Percentiles rank a stretch among this genome's conserved stretches.
Evolutionary conservation across 2,329 filamentous ascomycete species (phyloP).

Genomic region (Sclerotinia trifoliorum): DNA sequence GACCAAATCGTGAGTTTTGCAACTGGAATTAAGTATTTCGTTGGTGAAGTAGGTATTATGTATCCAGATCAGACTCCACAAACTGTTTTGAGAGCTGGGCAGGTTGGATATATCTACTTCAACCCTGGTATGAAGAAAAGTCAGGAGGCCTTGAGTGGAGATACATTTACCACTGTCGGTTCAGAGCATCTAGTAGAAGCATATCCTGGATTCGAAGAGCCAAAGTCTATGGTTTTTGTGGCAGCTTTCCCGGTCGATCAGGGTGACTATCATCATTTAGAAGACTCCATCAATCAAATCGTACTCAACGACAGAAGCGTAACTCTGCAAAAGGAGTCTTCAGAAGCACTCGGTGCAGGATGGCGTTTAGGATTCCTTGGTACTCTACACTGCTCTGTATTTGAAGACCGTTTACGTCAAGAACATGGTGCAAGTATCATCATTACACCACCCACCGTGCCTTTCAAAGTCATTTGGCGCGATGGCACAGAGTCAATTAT

Average conservation of each 20-base stretch:
- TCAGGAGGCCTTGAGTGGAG: slow-evolving; percentile 92
- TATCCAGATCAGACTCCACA: slow-evolving; percentile 86
- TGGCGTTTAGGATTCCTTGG: slow-evolving; percentile 94
- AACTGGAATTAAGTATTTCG: slow-evolving; percentile 84
- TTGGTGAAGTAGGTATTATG: slow-evolving; percentile 96
- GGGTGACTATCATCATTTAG: slow-evolving; percentile 77
- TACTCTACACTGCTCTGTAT: slow-evolving; percentile 98
- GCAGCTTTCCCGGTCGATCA: slow-evolving; percentile 94
- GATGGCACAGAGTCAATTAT: slow-evolving; percentile 77
- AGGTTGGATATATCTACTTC: slow-evolving; percentile 95
- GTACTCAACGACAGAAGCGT: slow-evolving; percentile 94
- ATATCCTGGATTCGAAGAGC: slow-evolving; percentile 91
- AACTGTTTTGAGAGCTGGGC: slow-evolving; percentile 76
- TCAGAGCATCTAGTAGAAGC: slow-evolving; percentile 73
- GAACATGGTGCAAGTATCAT: slow-evolving; percentile 95
- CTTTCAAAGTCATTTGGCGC: slow-evolving; percentile 78
- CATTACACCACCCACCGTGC: slow-evolving; percentile 93
- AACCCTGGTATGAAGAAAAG: slow-evolving; percentile 98
- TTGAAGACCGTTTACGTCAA: slow-evolving; percentile 90
- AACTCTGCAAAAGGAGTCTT: slow-evolving; percentile 89
- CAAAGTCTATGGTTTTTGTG: slow-evolving; percentile 98
- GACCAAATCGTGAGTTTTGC: slow-evolving; percentile 86
- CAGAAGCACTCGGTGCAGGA: slow-evolving; percentile 87
- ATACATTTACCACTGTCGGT: slow-evolving; percentile 85
- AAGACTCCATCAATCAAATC: slow-evolving; percentile 92